Conservation (phyloP, 78 protist genomes). For the Dictyostelium brefeldianum region DNA sequence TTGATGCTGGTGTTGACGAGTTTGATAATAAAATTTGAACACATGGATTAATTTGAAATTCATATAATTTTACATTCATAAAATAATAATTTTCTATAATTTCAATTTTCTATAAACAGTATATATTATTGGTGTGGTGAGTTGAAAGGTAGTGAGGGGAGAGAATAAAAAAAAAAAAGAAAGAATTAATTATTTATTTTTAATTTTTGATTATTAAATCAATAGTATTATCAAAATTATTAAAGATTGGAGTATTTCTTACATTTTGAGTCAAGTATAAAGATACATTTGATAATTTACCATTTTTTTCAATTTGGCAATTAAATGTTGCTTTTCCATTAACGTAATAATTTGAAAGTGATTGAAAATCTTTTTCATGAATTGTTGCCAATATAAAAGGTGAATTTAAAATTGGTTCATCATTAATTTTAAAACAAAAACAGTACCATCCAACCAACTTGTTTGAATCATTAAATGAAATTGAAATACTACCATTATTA, state of each 20-base stretch:
- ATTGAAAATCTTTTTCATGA: slow-evolving; percentile 32
- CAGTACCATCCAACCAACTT: slow-evolving; percentile 46
- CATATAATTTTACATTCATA: slow-evolving; percentile 35
- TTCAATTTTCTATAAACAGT: slow-evolving; percentile 20
- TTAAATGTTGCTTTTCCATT: slow-evolving; percentile 26
- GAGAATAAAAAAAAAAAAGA: too few relatives aligned
- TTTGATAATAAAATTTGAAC: slow-evolving; percentile 30
- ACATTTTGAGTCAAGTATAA: slow-evolving; percentile 37
- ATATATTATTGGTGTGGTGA: too few relatives aligned
- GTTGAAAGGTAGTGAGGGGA: too few relatives aligned
- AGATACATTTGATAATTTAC: slow-evolving; percentile 4
- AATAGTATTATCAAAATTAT: too few relatives aligned
- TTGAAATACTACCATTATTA: not conserved
- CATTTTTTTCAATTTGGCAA: slow-evolving; percentile 61
- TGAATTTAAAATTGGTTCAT: slow-evolving; percentile 17
- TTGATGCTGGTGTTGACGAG: not conserved
- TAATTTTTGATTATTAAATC: not conserved
- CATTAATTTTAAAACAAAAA: not conserved
- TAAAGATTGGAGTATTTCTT: not conserved
- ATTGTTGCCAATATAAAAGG: slow-evolving; percentile 46
- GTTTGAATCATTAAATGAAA: not conserved
- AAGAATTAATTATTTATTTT: not conserved
- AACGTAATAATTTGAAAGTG: slow-evolving; percentile 12
- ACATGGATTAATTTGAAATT: slow-evolving; percentile 56
- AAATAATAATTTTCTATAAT: slow-evolving; percentile 49